phyloP scores from a whole-genome alignment of 1,139 yeast species.

The Pichia sp. region DNA sequence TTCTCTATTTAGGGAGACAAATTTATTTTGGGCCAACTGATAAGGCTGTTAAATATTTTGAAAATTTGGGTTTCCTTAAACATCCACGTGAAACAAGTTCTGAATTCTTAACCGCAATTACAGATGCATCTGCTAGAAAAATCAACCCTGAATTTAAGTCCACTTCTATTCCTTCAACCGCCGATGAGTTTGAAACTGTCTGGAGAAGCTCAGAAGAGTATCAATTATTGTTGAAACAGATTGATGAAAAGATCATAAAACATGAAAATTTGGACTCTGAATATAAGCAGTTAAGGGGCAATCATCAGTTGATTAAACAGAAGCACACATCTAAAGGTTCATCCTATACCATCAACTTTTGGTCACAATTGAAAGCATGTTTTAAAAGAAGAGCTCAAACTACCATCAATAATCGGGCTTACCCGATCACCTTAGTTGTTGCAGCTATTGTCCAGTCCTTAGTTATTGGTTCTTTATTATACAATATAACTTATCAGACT shows the following conservation, averaged over 20 bases:
- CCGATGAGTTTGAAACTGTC: constrained; percentile 44
- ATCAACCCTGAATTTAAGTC: constrained; percentile 42
- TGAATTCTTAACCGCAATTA: constrained; percentile 72
- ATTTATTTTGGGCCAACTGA: constrained; percentile 62
- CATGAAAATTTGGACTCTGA: constrained; percentile 18
- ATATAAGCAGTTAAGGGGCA: constrained; percentile 26
- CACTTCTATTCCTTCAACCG: constrained; percentile 27
- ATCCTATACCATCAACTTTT: constrained; percentile 39
- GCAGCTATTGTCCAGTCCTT: constrained; percentile 42
- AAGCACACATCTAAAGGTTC: constrained; percentile 32
- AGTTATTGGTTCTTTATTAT: constrained; percentile 36
- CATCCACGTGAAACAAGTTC: constrained; percentile 77
- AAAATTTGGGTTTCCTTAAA: constrained; percentile 62
- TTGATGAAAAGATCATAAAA: constrained; percentile 21
- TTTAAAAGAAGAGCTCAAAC: constrained; percentile 42
- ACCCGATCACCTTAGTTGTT: constrained; percentile 39
- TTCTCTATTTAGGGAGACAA: constrained; percentile 73
- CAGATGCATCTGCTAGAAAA: constrained; percentile 48
- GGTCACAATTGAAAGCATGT: constrained; percentile 41
- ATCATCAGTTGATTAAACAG: constrained; percentile 34
- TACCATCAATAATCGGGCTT: constrained; percentile 43
- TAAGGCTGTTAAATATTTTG: constrained; percentile 55
- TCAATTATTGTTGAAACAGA: constrained; percentile 27
- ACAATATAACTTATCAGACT: constrained; percentile 30
- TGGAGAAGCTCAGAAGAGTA: constrained; percentile 38